Conservation (phyloP, 164 flowering plant species). For the Protea cynaroides region DNA sequence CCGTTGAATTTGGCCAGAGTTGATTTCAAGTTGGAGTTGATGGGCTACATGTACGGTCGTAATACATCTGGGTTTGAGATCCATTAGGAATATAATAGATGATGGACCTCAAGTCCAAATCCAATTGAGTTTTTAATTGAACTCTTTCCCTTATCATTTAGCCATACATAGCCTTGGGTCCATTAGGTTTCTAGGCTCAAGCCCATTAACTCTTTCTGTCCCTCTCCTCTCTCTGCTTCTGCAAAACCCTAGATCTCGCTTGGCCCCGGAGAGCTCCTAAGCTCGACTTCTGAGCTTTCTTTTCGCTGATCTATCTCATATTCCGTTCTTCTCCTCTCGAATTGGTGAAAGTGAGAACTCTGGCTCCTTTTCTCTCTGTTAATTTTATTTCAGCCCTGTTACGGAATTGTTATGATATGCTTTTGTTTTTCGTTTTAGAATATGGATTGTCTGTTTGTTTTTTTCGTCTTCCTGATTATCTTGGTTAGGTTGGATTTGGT, state of each 20-base stretch:
- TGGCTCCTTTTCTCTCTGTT: background rate
- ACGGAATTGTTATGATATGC: background rate
- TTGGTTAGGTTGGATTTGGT: background rate
- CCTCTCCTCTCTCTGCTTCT: background rate
- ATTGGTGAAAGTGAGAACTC: background rate
- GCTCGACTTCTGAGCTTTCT: background rate
- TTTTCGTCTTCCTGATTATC: background rate
- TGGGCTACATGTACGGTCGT: background rate
- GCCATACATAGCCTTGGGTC: background rate
- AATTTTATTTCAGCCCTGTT: background rate
- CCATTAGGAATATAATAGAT: background rate
- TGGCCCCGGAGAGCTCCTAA: background rate
- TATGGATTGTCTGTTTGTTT: background rate
- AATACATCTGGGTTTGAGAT: background rate
- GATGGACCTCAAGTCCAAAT: conserved; percentile 10
- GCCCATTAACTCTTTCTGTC: conserved; percentile 1
- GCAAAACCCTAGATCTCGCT: background rate
- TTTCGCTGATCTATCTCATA: background rate
- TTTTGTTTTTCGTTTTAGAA: background rate
- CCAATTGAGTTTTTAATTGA: background rate
- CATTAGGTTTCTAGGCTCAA: conserved; percentile 6
- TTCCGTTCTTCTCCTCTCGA: background rate
- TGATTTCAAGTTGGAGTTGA: background rate
- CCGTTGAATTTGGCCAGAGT: background rate
- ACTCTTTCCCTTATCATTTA: background rate